Conservation (phyloP, 495 filamentous ascomycete species). For the Bryoglossum gracile region DNA sequence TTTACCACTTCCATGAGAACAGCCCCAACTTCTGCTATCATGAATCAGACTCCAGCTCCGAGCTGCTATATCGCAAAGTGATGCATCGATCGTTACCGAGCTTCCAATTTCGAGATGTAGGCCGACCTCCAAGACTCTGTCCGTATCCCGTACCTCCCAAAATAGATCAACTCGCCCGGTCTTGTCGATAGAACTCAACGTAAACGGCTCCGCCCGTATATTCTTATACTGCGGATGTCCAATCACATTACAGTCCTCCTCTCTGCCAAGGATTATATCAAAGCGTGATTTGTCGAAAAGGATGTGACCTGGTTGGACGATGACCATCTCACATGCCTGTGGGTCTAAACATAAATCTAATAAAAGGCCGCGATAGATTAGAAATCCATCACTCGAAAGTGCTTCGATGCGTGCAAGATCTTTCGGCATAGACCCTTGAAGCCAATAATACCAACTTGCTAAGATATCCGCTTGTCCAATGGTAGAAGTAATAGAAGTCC, state of each 20-base stretch:
- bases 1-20: neutral
- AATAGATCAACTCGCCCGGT: neutral
- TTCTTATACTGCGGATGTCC: neutral
- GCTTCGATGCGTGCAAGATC: neutral
- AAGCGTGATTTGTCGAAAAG: neutral
- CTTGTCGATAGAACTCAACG: neutral
- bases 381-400: neutral
- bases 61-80: neutral
- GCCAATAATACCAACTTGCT: neutral
- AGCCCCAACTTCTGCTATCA: neutral
- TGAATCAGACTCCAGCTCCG: neutral
- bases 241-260: neutral
- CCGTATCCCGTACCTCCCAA: neutral
- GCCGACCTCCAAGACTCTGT: neutral
- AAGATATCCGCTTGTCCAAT: neutral
- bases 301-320: neutral
- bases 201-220: neutral
- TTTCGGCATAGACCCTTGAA: neutral
- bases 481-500: neutral
- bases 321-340: neutral
- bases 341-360: neutral
- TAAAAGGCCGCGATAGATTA: neutral
- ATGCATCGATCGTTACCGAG: neutral
- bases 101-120: neutral
- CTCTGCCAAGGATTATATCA: neutral